phyloP scores from a whole-genome alignment of 257 asterid species.

The Penstemon davidsonii region DNA sequence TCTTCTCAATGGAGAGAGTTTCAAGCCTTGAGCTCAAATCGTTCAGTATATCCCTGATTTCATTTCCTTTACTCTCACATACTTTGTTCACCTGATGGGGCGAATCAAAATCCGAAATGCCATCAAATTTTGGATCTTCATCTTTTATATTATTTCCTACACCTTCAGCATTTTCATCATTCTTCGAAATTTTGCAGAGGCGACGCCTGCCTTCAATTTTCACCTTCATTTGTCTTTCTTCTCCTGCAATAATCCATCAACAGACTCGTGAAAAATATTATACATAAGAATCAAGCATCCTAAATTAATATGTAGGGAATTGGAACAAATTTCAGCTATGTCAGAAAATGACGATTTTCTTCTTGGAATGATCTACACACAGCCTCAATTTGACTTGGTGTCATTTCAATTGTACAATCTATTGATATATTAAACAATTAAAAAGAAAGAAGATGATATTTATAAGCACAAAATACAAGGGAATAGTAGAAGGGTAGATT shows the following conservation, averaged over 20 bases:
- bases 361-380: slow-evolving; percentile 32
- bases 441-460: not conserved
- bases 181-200: slow-evolving; percentile 61
- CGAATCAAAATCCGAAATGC: slow-evolving; percentile 56
- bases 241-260: slow-evolving; percentile 43
- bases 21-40: slow-evolving; percentile 81
- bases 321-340: slow-evolving; percentile 28
- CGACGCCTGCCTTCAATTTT: slow-evolving; percentile 85
- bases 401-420: slow-evolving; percentile 25
- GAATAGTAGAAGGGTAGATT: too few relatives aligned
- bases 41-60: slow-evolving; percentile 75
- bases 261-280: slow-evolving; percentile 16
- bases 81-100: slow-evolving; percentile 44
- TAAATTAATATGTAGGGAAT: slow-evolving; percentile 20
- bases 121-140: slow-evolving; percentile 42
- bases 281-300: not conserved
- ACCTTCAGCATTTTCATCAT: slow-evolving; percentile 28
- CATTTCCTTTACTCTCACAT: slow-evolving; percentile 47
- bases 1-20: slow-evolving; percentile 74
- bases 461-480: too few relatives aligned
- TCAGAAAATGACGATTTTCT: slow-evolving; percentile 26
- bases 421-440: slow-evolving; percentile 5
- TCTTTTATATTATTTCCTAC: slow-evolving; percentile 27
- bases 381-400: slow-evolving; percentile 23
- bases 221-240: slow-evolving; percentile 50